Evolutionary conservation across 2,329 filamentous ascomycete genomes (phyloP), one percentile per base, ranked within the genome.

Genomic region (Emmonsiellopsis sp.): DNA sequence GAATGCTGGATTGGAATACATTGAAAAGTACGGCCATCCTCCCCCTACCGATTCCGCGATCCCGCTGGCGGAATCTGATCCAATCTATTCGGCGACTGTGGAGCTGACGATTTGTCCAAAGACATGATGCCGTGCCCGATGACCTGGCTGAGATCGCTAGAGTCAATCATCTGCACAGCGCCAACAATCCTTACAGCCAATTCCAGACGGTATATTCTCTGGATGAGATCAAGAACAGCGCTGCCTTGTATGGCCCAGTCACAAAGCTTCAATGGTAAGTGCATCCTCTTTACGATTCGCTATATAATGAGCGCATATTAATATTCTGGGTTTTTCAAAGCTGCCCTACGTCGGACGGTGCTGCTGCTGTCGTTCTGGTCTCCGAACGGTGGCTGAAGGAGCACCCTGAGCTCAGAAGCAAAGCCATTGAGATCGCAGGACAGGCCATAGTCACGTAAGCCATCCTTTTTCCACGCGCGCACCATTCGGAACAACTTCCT

Each of bases 1-100:
- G 10, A 61, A 61, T 53, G 59, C 59, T 4, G 58, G 59, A 2
- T 44, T 51, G 49, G 59, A 61, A 37, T 59, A 61, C 14, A 61
- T 61, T 52, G 57, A 61, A 51, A 59, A 60, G 56, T 65, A 54
- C 27, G 55, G 6, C 47, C 0, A 10, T 36, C 2, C 9, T 39
- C 9, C 8, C 32, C 5, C 14, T 8, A 21, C 5, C 14, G 13
- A 21, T 9, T 27, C 21, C 21, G 21, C 21, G 5, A 27, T 27
- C 3, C 21, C 21, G 21, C 21, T 27, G 21, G 5, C 17, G 17
- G 17, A 17, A 17, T 17, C 17, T 0, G 21, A 27, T 27, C 21
- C 3, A 27, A 27, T 27, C 21, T 27, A 27, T 27, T 27, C 21
- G 21, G 21, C 5, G 21, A 27, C 21, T 1, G 17, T 17, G 21